phyloP scores from a whole-genome alignment of 352 stramenopile genomes.

The Globisporangium alternatum region DNA sequence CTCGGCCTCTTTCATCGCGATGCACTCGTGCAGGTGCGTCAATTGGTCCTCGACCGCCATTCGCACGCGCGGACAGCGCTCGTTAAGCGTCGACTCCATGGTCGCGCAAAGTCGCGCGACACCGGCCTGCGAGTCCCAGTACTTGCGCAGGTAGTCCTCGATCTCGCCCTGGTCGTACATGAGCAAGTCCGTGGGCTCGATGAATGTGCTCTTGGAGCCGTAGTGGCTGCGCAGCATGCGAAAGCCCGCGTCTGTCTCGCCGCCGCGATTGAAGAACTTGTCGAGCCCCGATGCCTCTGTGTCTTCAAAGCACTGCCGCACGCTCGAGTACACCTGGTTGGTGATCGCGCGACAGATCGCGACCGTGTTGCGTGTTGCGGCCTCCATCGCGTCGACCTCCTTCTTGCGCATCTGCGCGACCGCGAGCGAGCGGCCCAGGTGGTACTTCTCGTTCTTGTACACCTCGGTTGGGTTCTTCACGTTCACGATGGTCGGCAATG shows the following conservation, averaged over 20 bases:
- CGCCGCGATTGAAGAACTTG: conserved; percentile 41
- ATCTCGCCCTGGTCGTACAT: conserved; percentile 62
- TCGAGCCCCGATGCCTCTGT: conserved; percentile 34
- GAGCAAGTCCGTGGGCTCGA: conserved; percentile 59
- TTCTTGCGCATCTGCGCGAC: conserved; percentile 43
- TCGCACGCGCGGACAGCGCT: conserved; percentile 51
- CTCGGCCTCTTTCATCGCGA: conserved; percentile 32
- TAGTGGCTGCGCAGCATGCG: conserved; percentile 68
- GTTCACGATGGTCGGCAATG: conserved; percentile 31
- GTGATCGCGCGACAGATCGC: conserved; percentile 48
- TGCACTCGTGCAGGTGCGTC: conserved; percentile 45
- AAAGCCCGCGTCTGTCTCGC: conserved; percentile 57
- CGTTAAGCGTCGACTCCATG: conserved; percentile 61
- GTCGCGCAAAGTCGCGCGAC: conserved; percentile 40
- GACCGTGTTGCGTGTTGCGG: conserved; percentile 62
- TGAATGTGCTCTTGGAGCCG: conserved; percentile 30
- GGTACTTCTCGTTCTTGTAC: conserved; percentile 64
- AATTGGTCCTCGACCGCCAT: conserved; percentile 50
- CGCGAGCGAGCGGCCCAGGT: conserved; percentile 42
- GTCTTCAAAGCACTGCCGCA: conserved; percentile 57
- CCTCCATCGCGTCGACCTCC: conserved; percentile 56
- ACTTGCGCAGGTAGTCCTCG: conserved; percentile 64
- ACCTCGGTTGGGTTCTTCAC: conserved; percentile 56
- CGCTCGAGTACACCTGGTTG: conserved; percentile 39
- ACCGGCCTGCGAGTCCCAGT: conserved; percentile 37